A percentile compares a stretch with the other conserved stretches of the same genome.
Evolutionary conservation across 2,329 filamentous ascomycete species (phyloP).

Genomic region (Hymenoscyphus linearis): DNA sequence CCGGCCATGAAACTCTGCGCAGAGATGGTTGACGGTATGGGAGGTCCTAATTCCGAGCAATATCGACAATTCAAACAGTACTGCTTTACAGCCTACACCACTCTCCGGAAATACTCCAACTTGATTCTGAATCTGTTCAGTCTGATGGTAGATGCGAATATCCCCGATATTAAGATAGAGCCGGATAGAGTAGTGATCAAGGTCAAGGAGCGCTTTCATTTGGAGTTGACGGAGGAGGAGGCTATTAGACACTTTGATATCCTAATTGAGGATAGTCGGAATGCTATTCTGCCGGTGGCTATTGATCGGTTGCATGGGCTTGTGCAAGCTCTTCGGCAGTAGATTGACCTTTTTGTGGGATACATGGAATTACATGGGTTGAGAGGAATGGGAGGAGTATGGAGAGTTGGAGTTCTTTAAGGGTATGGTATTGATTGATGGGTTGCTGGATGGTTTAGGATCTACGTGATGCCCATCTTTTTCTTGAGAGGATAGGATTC

Average conservation of each 20-base stretch:
- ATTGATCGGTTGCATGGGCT: constrained; percentile 94
- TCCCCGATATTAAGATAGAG: constrained; percentile 88
- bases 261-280: constrained; percentile 85
- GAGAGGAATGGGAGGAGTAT: neutral
- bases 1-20: constrained; percentile 95
- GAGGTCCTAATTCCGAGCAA: constrained; percentile 72
- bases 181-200: constrained; percentile 92
- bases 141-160: constrained; percentile 95
- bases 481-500: too few relatives aligned
- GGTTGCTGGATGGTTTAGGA: too few relatives aligned
- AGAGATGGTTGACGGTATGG: constrained; percentile 99
- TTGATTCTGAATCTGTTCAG: constrained; percentile 93
- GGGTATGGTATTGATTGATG: too few relatives aligned
- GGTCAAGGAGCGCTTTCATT: constrained; percentile 88
- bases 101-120: constrained; percentile 82
- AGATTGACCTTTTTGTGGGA: neutral
- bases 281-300: constrained; percentile 84
- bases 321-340: constrained; percentile 73
- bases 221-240: constrained; percentile 89
- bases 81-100: constrained; percentile 90
- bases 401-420: neutral
- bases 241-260: constrained; percentile 82
- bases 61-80: constrained; percentile 92
- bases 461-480: too few relatives aligned
- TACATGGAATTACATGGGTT: neutral